These are phyloP conservation scores for Coffea humblotiana DNA, from an alignment of 305 asterid species.

Conservation along the genomic window DNA sequence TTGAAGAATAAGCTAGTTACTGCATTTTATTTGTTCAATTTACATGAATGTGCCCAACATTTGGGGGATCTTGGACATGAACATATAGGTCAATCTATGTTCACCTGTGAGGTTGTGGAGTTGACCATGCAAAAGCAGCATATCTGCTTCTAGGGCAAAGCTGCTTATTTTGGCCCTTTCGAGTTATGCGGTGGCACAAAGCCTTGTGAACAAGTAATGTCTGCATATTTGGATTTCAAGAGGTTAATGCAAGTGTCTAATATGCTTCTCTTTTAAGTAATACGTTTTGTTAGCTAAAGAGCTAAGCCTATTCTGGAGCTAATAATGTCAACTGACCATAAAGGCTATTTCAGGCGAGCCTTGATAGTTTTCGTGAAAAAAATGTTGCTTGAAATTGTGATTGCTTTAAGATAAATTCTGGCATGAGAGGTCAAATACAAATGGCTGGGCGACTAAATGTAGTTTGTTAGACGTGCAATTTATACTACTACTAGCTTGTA, in stretches of 20 bases:
- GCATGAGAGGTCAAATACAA: background rate
- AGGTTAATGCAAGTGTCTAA: background rate
- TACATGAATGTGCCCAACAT: background rate
- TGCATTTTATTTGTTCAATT: background rate
- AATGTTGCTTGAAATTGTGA: background rate
- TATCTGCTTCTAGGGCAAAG: background rate
- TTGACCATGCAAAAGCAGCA: background rate
- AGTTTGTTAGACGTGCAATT: too few relatives aligned
- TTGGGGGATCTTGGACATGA: background rate
- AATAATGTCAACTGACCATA: background rate
- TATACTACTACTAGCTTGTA: too few relatives aligned
- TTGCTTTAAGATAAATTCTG: background rate
- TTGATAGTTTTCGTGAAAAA: background rate
- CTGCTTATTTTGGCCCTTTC: background rate
- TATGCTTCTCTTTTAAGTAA: background rate
- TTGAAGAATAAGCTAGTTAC: background rate
- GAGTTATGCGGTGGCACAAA: background rate
- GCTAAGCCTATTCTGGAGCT: background rate
- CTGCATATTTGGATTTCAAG: background rate
- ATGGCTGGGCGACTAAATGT: background rate
- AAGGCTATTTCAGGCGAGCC: background rate
- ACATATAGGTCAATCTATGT: background rate
- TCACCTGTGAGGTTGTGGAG: background rate
- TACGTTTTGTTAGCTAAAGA: background rate
- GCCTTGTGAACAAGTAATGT: background rate